Percentiles rank a stretch among this genome's conserved stretches.
phyloP scores from a whole-genome alignment of 495 filamentous ascomycete genomes.

The Entonaema liquescens region DNA sequence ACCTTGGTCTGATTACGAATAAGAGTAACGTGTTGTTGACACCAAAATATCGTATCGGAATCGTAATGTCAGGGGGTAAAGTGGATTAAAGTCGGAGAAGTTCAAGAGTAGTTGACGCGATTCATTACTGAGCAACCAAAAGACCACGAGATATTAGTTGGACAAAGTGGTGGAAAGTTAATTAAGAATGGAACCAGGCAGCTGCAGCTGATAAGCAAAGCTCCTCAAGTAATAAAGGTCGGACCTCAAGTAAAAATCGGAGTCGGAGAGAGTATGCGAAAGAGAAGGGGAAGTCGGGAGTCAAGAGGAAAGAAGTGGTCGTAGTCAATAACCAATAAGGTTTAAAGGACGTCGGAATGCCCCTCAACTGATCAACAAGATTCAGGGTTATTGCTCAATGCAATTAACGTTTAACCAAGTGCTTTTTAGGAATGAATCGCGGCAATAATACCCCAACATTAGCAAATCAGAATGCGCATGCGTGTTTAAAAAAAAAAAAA shows the following conservation, averaged over 20 bases:
- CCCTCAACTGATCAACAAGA: slow-evolving; percentile 40
- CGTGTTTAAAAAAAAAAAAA: too few species aligned
- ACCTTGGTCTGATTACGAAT: slow-evolving; percentile 21
- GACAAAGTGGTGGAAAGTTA: background rate
- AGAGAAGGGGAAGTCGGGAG: background rate
- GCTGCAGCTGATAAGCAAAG: slow-evolving; percentile 2
- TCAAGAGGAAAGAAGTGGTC: background rate
- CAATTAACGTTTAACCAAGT: slow-evolving; percentile 1
- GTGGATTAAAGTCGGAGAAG: slow-evolving; percentile 26
- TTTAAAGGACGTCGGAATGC: slow-evolving; percentile 19
- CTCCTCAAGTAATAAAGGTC: background rate
- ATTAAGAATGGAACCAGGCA: background rate
- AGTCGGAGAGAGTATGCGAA: slow-evolving; percentile 7
- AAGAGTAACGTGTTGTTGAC: slow-evolving; percentile 27
- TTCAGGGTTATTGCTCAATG: slow-evolving; percentile 39
- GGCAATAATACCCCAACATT: slow-evolving; percentile 17
- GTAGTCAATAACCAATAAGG: slow-evolving; percentile 28
- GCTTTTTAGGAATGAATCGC: slow-evolving; percentile 21
- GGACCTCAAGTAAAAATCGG: too few species aligned
- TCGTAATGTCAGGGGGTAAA: slow-evolving; percentile 33
- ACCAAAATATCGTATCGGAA: slow-evolving; percentile 20
- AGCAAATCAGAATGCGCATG: slow-evolving; percentile 16
- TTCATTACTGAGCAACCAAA: slow-evolving; percentile 25
- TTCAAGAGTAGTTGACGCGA: slow-evolving; percentile 15
- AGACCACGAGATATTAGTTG: slow-evolving; percentile 24